These are phyloP conservation scores for Quercus phellos DNA, from an alignment of 331 rosid genomes.

Conservation along the genomic window DNA sequence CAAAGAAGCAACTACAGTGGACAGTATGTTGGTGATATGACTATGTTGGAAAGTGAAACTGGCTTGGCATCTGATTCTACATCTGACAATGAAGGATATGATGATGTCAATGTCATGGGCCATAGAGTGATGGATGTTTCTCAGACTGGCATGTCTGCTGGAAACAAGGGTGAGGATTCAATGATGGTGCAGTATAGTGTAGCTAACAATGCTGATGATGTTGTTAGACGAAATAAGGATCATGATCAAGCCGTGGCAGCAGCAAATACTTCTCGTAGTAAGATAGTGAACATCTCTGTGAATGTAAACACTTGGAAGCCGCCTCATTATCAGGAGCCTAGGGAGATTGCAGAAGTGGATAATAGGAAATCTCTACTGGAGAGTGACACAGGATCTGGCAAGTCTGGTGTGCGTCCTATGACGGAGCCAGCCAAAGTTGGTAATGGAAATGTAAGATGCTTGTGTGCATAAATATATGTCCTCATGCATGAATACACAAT, in stretches of 20 bases:
- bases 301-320: conserved; percentile 81
- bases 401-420: conserved; percentile 37
- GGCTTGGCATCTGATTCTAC: conserved; percentile 54
- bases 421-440: conserved; percentile 36
- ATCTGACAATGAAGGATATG: conserved; percentile 64
- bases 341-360: conserved; percentile 43
- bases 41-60: conserved; percentile 46
- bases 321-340: conserved; percentile 52
- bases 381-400: conserved; percentile 29
- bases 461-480: not conserved
- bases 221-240: conserved; percentile 34
- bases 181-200: conserved; percentile 42
- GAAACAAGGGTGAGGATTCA: conserved; percentile 45
- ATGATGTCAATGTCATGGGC: conserved; percentile 41
- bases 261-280: conserved; percentile 48
- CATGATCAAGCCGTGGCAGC: conserved; percentile 45
- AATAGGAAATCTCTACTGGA: conserved; percentile 34
- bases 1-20: conserved; percentile 42
- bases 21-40: conserved; percentile 30
- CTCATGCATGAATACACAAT: not conserved
- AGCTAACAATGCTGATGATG: conserved; percentile 44
- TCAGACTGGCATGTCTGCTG: conserved; percentile 45
- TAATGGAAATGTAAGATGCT: conserved; percentile 65
- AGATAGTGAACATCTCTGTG: conserved; percentile 61
- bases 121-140: conserved; percentile 43